phyloP scores from a whole-genome alignment of 2,329 filamentous ascomycete genomes.

The Curvularia sp. region DNA sequence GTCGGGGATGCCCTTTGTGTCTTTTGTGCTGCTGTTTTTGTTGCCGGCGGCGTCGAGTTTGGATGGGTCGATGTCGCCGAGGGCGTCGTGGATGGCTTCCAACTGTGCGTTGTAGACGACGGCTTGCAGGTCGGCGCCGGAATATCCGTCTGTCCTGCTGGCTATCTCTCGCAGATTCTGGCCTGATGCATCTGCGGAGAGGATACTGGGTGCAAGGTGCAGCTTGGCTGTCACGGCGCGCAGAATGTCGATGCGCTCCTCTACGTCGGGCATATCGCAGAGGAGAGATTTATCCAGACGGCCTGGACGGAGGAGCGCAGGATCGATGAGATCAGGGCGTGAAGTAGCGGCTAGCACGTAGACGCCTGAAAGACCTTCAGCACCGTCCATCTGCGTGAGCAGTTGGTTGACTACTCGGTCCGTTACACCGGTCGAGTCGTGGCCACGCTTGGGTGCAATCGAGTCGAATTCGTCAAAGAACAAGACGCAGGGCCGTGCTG shows the following conservation, averaged over 20 bases:
- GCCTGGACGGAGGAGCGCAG: conserved; percentile 87
- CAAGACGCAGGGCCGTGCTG: conserved; percentile 89
- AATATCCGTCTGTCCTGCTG: conserved; percentile 82
- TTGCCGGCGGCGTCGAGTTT: conserved; percentile 37
- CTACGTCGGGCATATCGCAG: conserved; percentile 81
- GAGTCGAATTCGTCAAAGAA: conserved; percentile 99
- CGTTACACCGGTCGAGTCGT: conserved; percentile 97
- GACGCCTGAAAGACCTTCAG: conserved; percentile 90
- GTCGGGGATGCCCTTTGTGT: conserved; percentile 40
- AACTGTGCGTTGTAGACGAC: conserved; percentile 96
- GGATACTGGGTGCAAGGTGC: conserved; percentile 71
- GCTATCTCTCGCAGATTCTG: conserved; percentile 73
- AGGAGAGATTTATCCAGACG: conserved; percentile 91
- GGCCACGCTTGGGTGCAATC: conserved; percentile 94
- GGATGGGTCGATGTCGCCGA: conserved; percentile 64
- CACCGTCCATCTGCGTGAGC: conserved; percentile 98
- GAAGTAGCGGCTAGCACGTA: conserved; percentile 96
- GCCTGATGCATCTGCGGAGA: conserved; percentile 49
- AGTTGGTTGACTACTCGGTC: conserved; percentile 98
- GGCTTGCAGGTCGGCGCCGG: conserved; percentile 92
- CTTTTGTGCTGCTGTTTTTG: conserved; percentile 33
- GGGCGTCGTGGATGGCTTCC: conserved; percentile 92
- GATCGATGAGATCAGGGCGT: conserved; percentile 92
- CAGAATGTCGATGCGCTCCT: conserved; percentile 89
- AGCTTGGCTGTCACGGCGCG: conserved; percentile 83